These are phyloP conservation scores for Penicillium flavigenum DNA, from an alignment of 495 filamentous ascomycete genomes.

Conservation along the genomic window DNA sequence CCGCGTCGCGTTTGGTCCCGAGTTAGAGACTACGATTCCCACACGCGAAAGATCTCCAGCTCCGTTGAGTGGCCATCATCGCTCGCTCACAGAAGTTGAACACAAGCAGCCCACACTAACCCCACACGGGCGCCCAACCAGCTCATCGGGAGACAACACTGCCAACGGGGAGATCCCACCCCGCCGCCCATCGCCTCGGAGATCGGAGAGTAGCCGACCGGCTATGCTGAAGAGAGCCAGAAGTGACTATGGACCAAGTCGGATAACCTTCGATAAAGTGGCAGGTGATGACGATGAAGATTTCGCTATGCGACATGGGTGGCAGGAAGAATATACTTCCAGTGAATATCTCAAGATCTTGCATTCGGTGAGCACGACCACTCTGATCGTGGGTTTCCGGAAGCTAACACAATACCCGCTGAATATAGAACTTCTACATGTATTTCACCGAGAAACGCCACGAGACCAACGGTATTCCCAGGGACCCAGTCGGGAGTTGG, in stretches of 20 bases:
- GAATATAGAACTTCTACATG: slow-evolving; percentile 76
- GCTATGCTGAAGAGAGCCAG: slow-evolving; percentile 65
- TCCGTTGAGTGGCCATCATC: slow-evolving; percentile 38
- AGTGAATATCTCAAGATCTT: slow-evolving; percentile 57
- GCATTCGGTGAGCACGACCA: slow-evolving; percentile 50
- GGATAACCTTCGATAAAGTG: slow-evolving; percentile 37
- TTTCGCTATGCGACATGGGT: slow-evolving; percentile 61
- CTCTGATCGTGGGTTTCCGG: not conserved
- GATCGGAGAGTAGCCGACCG: slow-evolving; percentile 46
- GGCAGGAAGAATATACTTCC: slow-evolving; percentile 61
- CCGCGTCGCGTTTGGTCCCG: slow-evolving; percentile 48
- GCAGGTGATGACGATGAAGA: slow-evolving; percentile 46
- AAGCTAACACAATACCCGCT: slow-evolving; percentile 16
- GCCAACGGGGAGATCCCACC: slow-evolving; percentile 25
- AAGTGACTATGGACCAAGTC: slow-evolving; percentile 63
- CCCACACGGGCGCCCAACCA: slow-evolving; percentile 33
- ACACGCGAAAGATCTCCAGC: slow-evolving; percentile 44
- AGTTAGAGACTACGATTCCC: slow-evolving; percentile 44
- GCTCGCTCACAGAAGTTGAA: slow-evolving; percentile 42
- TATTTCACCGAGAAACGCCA: slow-evolving; percentile 98
- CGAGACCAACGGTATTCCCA: slow-evolving; percentile 91
- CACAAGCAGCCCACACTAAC: slow-evolving; percentile 28
- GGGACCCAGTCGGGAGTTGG: slow-evolving; percentile 57
- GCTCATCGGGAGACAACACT: slow-evolving; percentile 36
- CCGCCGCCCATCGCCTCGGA: slow-evolving; percentile 32